Evolutionary conservation across 257 asterid species (phyloP), one percentile per base, ranked within the genome.

Genomic region (Ocimum tenuiflorum): DNA sequence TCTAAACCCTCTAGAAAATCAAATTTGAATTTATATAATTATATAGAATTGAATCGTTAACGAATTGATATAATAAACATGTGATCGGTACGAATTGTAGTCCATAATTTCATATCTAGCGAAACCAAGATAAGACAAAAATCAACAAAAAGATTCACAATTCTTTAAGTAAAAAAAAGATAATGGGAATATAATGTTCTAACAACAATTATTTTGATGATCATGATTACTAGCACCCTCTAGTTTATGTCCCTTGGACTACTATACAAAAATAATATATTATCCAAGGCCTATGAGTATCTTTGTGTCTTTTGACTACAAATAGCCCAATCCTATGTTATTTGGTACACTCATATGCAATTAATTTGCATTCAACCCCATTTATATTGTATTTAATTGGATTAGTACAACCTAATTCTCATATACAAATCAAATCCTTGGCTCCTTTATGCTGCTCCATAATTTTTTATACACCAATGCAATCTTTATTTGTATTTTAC

Each of bases 181-280:
- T 70, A 73, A 70, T 75, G 77, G 79, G 80, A 72, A 69, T 65
- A 64, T 24, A 24, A 65, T 75, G 72, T 72, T 77, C 74, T 22
- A 54, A 57, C 14, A 49, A 62, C 57, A 45, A 79, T 51, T 68
- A 74, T 60, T 38, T n/a, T 41, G 33, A 69, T 64, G 13, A 74
- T 41, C 50, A 69, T 43, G 62, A 43, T 64, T 6, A 78, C 14
- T 24, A 23, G n/a, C 27, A 38, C 14, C 23, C 60, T 31, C 66
- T 46, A 52, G 8, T 41, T 52, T 67, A 22, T 33, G 81, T 65
- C 74, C n/a, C 52, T 8, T 65, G 23, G 31, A 65, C 24, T 54
- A 33, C 35, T 8, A 50, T 63, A 57, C 12, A 49, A 18, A n/a
- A 42, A 39, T 29, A 35, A 54, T 58, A 62, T 7, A 18, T 22